Percentiles rank a stretch among this genome's conserved stretches.
These are phyloP conservation scores for Blastobotrys proliferans DNA, from an alignment of 1,139 yeast species.

Conservation along the genomic window DNA sequence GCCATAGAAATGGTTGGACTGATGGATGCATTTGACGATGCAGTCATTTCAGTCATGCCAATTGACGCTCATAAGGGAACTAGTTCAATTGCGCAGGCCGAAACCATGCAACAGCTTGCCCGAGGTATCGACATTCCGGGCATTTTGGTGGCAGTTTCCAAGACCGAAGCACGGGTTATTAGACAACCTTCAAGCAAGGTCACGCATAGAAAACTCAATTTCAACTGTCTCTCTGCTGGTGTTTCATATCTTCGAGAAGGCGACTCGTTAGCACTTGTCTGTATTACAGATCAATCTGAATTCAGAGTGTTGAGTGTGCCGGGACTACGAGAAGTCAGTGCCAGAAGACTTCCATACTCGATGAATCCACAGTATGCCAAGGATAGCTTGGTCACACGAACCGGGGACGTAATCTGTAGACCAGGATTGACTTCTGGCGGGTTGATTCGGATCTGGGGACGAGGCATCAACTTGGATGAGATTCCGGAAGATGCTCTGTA, in stretches of 20 bases:
- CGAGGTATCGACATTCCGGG: constrained; percentile 64
- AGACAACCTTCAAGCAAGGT: constrained; percentile 49
- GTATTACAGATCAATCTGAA: constrained; percentile 41
- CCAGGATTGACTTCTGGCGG: constrained; percentile 55
- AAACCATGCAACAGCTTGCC: constrained; percentile 55
- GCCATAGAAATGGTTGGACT: constrained; percentile 53
- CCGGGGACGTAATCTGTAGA: constrained; percentile 72
- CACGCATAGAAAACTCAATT: constrained; percentile 49
- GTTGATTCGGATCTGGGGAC: constrained; percentile 46
- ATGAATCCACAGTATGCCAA: constrained; percentile 40
- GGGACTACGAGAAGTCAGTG: constrained; percentile 47
- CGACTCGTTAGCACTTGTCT: constrained; percentile 42
- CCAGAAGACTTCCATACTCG: constrained; percentile 40
- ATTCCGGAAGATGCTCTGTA: constrained; percentile 37
- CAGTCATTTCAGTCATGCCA: constrained; percentile 55
- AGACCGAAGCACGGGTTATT: constrained; percentile 60
- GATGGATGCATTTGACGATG: constrained; percentile 45
- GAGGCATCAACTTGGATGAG: constrained; percentile 30
- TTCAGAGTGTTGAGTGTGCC: constrained; percentile 49
- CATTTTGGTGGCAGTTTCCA: constrained; percentile 53
- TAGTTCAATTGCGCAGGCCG: constrained; percentile 61
- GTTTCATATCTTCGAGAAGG: constrained; percentile 46
- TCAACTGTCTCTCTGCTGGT: constrained; percentile 49
- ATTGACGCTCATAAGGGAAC: constrained; percentile 54
- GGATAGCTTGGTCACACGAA: constrained; percentile 50